A percentile compares a stretch with the other conserved stretches of the same genome.
phyloP scores from a whole-genome alignment of 1,284 basidiomycete genomes.

The Ustilago trichophora region DNA sequence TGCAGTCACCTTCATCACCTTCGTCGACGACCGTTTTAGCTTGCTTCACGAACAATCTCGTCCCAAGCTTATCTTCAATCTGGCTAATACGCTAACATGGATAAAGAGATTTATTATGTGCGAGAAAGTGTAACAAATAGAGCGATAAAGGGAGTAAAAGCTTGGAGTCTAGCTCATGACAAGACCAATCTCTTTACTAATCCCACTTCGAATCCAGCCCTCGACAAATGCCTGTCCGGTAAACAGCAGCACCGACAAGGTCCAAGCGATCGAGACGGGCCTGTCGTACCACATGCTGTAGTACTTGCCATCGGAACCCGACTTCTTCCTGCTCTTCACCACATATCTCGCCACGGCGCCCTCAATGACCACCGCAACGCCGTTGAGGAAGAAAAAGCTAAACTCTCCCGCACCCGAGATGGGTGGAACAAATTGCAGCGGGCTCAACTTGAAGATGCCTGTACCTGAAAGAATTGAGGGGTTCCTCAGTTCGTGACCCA shows the following conservation, averaged over 20 bases:
- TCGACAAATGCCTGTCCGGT: constrained; percentile 51
- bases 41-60: too few relatives aligned
- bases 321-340: constrained; percentile 14
- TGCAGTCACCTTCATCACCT: too few relatives aligned
- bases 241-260: constrained; percentile 39
- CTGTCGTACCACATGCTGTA: constrained; percentile 43
- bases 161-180: constrained; percentile 6
- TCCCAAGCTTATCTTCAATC: too few relatives aligned
- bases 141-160: background rate
- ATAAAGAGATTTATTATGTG: too few relatives aligned
- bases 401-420: constrained; percentile 49
- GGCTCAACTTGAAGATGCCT: constrained; percentile 12
- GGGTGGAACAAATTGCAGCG: constrained; percentile 40
- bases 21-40: too few relatives aligned
- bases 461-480: background rate
- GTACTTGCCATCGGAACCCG: constrained; percentile 11
- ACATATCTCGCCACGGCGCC: constrained; percentile 31
- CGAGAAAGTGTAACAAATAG: background rate
- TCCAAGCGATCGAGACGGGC: constrained; percentile 35
- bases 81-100: too few relatives aligned
- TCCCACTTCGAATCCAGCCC: constrained; percentile 48
- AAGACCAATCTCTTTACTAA: constrained; percentile 31
- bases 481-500: constrained; percentile 33
- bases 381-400: constrained; percentile 52
- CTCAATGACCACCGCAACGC: constrained; percentile 48